Percentiles rank a stretch among this genome's conserved stretches.
Conservation (phyloP, 768 basidiomycete genomes). For the Pleurotus salmoneostramineus region DNA sequence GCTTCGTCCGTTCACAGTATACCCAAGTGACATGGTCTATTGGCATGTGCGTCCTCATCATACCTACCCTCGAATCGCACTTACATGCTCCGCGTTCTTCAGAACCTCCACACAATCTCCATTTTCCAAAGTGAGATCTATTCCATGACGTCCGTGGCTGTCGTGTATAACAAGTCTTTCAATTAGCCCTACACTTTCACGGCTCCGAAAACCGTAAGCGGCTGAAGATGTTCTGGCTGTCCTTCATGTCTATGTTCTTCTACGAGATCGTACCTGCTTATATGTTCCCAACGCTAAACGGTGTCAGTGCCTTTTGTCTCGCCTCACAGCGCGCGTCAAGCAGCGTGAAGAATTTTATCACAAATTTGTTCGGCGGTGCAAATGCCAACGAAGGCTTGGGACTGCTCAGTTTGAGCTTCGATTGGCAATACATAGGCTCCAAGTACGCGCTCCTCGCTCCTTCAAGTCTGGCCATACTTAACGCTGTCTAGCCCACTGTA, state of each 20-base stretch:
- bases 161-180: neutral
- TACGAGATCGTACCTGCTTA: constrained; percentile 53
- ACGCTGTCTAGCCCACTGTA: neutral
- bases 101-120: constrained; percentile 57
- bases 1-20: constrained; percentile 53
- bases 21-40: constrained; percentile 61
- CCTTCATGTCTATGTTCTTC: constrained; percentile 46
- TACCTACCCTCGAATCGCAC: neutral
- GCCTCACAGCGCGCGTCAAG: constrained; percentile 45
- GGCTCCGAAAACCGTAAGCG: constrained; percentile 40
- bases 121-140: constrained; percentile 46
- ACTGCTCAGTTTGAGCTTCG: constrained; percentile 53
- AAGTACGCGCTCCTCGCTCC: constrained; percentile 14
- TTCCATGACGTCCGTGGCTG: neutral
- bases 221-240: constrained; percentile 50
- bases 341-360: constrained; percentile 43
- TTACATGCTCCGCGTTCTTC: neutral
- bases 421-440: constrained; percentile 66
- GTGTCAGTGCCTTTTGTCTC: constrained; percentile 57
- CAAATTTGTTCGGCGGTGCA: constrained; percentile 64
- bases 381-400: constrained; percentile 69
- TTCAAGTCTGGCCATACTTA: neutral
- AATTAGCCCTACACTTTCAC: constrained; percentile 46
- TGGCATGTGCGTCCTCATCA: constrained; percentile 37
- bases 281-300: constrained; percentile 62